Evolutionary conservation across 2,329 filamentous ascomycete species (phyloP), one percentile per base, ranked within the genome.

Genomic region (Cladosporium sp.): DNA sequence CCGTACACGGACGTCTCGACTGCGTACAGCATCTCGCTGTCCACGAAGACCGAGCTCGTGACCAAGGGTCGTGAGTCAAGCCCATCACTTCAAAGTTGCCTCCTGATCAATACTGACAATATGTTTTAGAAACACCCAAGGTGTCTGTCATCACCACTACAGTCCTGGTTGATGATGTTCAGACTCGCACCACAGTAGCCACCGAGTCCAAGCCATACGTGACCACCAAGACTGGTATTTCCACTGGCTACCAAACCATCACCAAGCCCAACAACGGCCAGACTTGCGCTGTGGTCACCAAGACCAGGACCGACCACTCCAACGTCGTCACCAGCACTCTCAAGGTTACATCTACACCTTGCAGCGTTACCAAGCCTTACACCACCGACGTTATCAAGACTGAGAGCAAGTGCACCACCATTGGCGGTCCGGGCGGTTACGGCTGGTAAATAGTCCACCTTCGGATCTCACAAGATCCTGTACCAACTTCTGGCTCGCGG

Each of bases 271-370:
- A 40, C 33, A 44, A 14, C 8, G 46, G 33, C 29, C 23, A 49
- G 35, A 37, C 44, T 26, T 65, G 33, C 31, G 31, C 44, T 18
- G 37, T 29, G n/a, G 8, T 53, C 31, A 59, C 44, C 31, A 65
- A 55, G 56, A 65, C 63, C 29, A 50, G 28, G 53, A 65, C 52
- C 40, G 55, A 55, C 31, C 50, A 65, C 63, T 28, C 55, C 56
- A 40, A 52, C 35, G 31, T 60, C 10, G 50, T 55, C 23, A 60
- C 63, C 46, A 60, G 46, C 46, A 53, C 33, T 11, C 55, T 46
- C 26, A 55, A 53, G 57, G 23, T 46, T 11, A 65, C 56, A 0
- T 65, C 63, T n/a, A 60, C 56, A 23, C 63, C 29, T 40, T 65
- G 63, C 63, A 52, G 33, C 21, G 31, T 31, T 14, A 65, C 55